Conservation (phyloP, 139 green algal genomes). For the Picochlorum sp. region DNA sequence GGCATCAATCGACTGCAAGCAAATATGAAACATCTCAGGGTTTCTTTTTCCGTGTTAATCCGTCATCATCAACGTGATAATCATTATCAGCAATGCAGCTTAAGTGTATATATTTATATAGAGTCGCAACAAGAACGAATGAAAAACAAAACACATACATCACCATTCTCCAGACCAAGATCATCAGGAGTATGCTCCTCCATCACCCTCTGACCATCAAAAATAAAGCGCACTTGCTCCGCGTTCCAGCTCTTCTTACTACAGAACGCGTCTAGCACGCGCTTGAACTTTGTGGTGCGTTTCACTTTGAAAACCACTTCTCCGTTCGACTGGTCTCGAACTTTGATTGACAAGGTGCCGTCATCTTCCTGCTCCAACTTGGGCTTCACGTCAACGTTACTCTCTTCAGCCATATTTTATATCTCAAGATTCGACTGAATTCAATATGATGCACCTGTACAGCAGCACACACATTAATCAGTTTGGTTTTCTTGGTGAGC, state of each 20-base stretch:
- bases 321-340: slow-evolving; percentile 22
- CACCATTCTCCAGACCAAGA: slow-evolving; percentile 5
- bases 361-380: slow-evolving; percentile 9
- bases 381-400: slow-evolving; percentile 4
- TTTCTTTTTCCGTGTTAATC: too few relatives aligned
- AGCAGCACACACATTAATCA: too few relatives aligned
- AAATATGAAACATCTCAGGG: background rate
- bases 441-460: too few relatives aligned
- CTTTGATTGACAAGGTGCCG: slow-evolving; percentile 14
- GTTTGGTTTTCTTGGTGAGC: too few relatives aligned
- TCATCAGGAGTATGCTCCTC: slow-evolving; percentile 1
- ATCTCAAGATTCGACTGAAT: too few relatives aligned
- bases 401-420: background rate
- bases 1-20: slow-evolving; percentile 15
- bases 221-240: slow-evolving; percentile 20
- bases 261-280: slow-evolving; percentile 25
- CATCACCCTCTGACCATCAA: slow-evolving; percentile 9
- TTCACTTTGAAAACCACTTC: slow-evolving; percentile 37
- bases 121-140: background rate
- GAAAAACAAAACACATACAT: background rate
- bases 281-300: slow-evolving; percentile 21
- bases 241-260: slow-evolving; percentile 19
- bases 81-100: background rate
- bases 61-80: too few relatives aligned
- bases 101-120: background rate